Evolutionary conservation across 2,329 filamentous ascomycete genomes (phyloP), one percentile per base, ranked within the genome.

Genomic region (Trichoderma endophyticum): DNA sequence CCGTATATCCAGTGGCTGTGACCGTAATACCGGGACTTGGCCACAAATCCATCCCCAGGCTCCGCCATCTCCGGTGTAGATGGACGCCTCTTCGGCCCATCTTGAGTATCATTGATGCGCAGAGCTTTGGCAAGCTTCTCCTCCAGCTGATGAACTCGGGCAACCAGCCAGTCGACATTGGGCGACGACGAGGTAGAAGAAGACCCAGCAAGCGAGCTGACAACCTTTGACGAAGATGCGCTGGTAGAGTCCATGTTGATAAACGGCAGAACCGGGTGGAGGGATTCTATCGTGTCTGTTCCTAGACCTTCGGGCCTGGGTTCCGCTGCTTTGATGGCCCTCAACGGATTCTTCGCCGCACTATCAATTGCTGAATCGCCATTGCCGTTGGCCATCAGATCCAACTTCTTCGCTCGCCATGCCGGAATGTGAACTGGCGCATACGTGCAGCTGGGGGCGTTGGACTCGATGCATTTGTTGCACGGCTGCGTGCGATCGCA

Each of bases 401-500:
- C 63, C n/a, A 66, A 51, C 70, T 77, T 78, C 68, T 75, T 77
- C 15, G 30, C 56, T 66, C 75, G 74, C n/a, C 76, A 76, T 4
- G 77, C 76, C 2, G 81, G 81, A 18, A 78, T 73, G 51, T 82
- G 80, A 48, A 79, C 75, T 39, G 82, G 78, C 30, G 80, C 81
- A 75, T 89, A 91, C 1, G 86, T 83, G 75, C 90, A 91, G 24
- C 82, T 82, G 6, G 84, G 82, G 54, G 85, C 86, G 74, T 85
- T 85, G 26, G 87, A 87, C 74, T 86, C 85, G n/a, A 86, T 72
- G 76, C 90, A 91, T 72, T 89, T 88, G 72, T 82, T 84, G 75
- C 89, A 91, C 1, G 90, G 90, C 7, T 81, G 79, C 72, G 86
- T 85, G 63, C 87, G 86, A 76, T 91, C 86, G 76, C 89, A 91